Conservation (phyloP, 2,329 filamentous ascomycete species). For the Helotiales sp. region DNA sequence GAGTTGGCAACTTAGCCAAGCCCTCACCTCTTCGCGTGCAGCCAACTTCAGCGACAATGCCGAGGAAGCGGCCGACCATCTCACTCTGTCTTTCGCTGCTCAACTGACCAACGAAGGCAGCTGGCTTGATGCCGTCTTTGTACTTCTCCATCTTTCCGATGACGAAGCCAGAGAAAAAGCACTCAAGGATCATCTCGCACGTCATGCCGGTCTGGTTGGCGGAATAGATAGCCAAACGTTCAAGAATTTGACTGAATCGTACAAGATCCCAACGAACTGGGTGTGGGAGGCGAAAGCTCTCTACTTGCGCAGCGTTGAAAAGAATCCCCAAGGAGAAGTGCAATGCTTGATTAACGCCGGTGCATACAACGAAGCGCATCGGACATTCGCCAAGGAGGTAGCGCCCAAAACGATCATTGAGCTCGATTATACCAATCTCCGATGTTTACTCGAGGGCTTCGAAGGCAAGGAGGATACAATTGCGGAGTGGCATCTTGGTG, state of each 20-base stretch:
- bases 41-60: slow-evolving; percentile 54
- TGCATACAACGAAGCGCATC: slow-evolving; percentile 78
- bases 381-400: slow-evolving; percentile 76
- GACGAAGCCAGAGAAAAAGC: slow-evolving; percentile 61
- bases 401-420: slow-evolving; percentile 82
- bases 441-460: slow-evolving; percentile 71
- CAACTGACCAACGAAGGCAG: slow-evolving; percentile 63
- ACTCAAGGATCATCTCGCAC: slow-evolving; percentile 72
- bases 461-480: slow-evolving; percentile 61
- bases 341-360: slow-evolving; percentile 77
- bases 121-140: slow-evolving; percentile 72
- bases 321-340: slow-evolving; percentile 70
- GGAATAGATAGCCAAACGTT: slow-evolving; percentile 57
- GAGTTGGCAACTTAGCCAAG: slow-evolving; percentile 81
- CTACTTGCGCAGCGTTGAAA: slow-evolving; percentile 72
- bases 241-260: slow-evolving; percentile 58
- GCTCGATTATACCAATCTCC: slow-evolving; percentile 71
- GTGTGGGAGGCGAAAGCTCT: slow-evolving; percentile 86
- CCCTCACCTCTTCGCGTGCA: slow-evolving; percentile 52
- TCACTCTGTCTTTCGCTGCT: slow-evolving; percentile 64
- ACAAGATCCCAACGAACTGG: slow-evolving; percentile 75
- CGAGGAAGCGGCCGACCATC: slow-evolving; percentile 61
- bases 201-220: slow-evolving; percentile 68
- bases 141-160: slow-evolving; percentile 73
- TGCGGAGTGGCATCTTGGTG: slow-evolving; percentile 74